A percentile compares a stretch with the other conserved stretches of the same genome.
phyloP scores from a whole-genome alignment of 2,329 filamentous ascomycete species.

The Penicillium sp. region DNA sequence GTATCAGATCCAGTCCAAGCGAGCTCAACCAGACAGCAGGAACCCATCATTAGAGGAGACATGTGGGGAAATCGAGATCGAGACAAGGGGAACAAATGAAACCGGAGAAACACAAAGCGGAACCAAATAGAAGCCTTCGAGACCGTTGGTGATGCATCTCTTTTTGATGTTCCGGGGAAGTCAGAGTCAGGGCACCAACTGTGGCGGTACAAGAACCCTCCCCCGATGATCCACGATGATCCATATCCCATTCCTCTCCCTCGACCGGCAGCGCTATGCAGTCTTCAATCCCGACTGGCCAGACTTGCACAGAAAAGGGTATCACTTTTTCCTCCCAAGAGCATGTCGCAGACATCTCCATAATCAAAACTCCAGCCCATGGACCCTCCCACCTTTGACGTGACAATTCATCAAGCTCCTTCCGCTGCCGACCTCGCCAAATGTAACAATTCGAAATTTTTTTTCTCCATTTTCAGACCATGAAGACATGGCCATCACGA shows the following conservation, averaged over 20 bases:
- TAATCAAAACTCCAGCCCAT: slow-evolving; percentile 40
- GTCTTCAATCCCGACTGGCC: slow-evolving; percentile 40
- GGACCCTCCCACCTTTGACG: slow-evolving; percentile 12
- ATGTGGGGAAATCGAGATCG: slow-evolving; percentile 1
- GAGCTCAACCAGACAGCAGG: neutral
- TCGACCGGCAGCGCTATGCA: slow-evolving; percentile 42
- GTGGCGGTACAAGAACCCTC: neutral
- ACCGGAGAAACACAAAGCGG: slow-evolving; percentile 1
- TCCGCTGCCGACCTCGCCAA: neutral
- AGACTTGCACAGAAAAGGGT: slow-evolving; percentile 46
- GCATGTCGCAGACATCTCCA: slow-evolving; percentile 43
- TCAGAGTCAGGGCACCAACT: slow-evolving; percentile 8
- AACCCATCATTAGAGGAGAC: neutral
- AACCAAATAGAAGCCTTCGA: slow-evolving; percentile 27
- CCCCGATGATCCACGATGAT: slow-evolving; percentile 13
- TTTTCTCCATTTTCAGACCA: slow-evolving; percentile 24
- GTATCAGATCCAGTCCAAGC: neutral
- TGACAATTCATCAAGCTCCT: neutral
- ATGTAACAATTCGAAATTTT: slow-evolving; percentile 5
- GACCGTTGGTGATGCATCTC: slow-evolving; percentile 33
- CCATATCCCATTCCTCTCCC: slow-evolving; percentile 24
- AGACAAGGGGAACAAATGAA: neutral
- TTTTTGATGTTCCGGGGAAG: slow-evolving; percentile 23
- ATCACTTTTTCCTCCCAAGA: slow-evolving; percentile 47
- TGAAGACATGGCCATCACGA: slow-evolving; percentile 25